Percentiles rank a stretch among this genome's conserved stretches.
These are phyloP conservation scores for Hyphodiscus sp. DNA, from an alignment of 2,329 filamentous ascomycete species.

Conservation along the genomic window DNA sequence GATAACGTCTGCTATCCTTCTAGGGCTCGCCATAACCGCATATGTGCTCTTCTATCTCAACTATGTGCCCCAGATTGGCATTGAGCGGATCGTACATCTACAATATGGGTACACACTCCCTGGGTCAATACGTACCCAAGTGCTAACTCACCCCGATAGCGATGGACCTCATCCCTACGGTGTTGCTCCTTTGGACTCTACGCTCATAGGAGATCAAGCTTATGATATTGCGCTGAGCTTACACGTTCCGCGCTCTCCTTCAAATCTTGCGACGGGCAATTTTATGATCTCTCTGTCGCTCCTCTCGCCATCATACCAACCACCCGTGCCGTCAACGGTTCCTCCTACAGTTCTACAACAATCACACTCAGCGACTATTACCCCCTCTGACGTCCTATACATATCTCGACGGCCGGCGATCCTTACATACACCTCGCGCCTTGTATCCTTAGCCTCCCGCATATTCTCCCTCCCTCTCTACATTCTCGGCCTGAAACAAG, in stretches of 20 bases:
- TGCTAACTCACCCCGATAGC: constrained; percentile 22
- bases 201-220: constrained; percentile 63
- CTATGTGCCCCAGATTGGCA: constrained; percentile 60
- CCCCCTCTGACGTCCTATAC: constrained; percentile 41
- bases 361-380: constrained; percentile 3
- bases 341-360: constrained; percentile 6
- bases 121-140: constrained; percentile 3
- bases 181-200: constrained; percentile 29
- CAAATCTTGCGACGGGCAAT: constrained; percentile 74
- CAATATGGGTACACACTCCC: constrained; percentile 49
- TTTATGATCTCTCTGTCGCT: constrained; percentile 88
- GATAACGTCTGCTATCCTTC: constrained; percentile 44
- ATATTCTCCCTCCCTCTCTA: constrained; percentile 62
- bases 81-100: constrained; percentile 56
- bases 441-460: constrained; percentile 60
- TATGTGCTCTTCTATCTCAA: constrained; percentile 63
- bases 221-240: constrained; percentile 80
- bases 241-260: constrained; percentile 67
- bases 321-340: constrained; percentile 27
- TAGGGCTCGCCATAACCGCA: constrained; percentile 51
- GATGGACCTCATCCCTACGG: constrained; percentile 32
- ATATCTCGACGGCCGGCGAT: constrained; percentile 68
- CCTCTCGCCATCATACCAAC: constrained; percentile 41
- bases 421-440: constrained; percentile 66
- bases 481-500: constrained; percentile 56